Base-by-base conservation (phyloP, 495 filamentous ascomycete genomes). In the Corynascus novoguineensis region DNA sequence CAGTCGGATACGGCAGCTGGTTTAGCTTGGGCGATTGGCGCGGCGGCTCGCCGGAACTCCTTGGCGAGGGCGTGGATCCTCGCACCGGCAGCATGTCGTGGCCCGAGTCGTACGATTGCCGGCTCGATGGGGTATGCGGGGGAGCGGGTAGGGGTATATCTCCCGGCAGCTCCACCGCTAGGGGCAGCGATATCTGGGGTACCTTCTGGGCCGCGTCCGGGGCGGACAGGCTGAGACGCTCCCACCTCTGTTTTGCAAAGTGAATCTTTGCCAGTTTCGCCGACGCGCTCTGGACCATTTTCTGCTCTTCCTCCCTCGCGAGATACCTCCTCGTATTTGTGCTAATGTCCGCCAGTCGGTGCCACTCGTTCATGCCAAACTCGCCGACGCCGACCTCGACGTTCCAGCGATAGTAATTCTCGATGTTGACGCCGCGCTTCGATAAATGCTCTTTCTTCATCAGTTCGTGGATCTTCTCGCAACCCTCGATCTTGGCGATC, bases 291-390 rank as follows among this genome's bases (percentile, higher is more conserved):
- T 86, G 71, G 45, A 87, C 90, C 76, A 88, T 88, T 58, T 72
- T 78, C 65, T 90, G 85, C 34, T 93, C 86, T 12, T 86, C 84
- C 14, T 78, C 74, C 59, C 84, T 84, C 6, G 74, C 71, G n/a
- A 97, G 80, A 67, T 97, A 98, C 53, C 83, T 82, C 40, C 87
- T 81, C 0, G 93, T 97, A 66, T 85, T 89, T 34, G 90, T 96
- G 72, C 86, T 91, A 70, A 98, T 97, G 40, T 97, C 92, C 31
- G 87, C 85, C 14, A 98, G 76, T 5, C 93, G 83, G 66, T 89
- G 83, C 92, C 93, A 98, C 66, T 97, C 93, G 67, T 97, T 97
- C 89, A 98, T 96, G 47, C 89, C 92, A 67, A 97, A 97, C 65
- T 98, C 95, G 40, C 93, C 93, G 22, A 98, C 95, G 0, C 93